Base-by-base conservation (phyloP, 768 basidiomycete genomes). In the Grammothele lineata region DNA sequence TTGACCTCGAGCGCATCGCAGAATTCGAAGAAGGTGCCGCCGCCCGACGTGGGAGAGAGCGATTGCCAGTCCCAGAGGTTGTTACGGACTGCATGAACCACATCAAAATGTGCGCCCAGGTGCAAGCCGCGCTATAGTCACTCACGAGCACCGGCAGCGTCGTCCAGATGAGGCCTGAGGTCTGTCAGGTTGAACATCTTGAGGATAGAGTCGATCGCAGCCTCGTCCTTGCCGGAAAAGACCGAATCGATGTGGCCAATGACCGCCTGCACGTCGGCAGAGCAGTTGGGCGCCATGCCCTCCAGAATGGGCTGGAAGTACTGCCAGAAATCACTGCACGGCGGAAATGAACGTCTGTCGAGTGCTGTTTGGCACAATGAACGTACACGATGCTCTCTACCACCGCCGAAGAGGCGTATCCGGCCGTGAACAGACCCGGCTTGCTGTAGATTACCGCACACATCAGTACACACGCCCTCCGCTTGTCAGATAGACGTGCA, bases 271-370 rank as follows among this genome's bases (percentile, higher is more conserved):
- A 87, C 73, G 56, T 89, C 87, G 0, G 82, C 75, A 7, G 84
- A 86, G 64, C 87, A 89, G 62, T 89, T 88, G 52, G 57, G 39
- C 2, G 85, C 80, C 83, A 86, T 87, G 56, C 77, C 66, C 54
- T 76, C 69, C 14, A 78, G 78, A 54, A 85, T 77, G 11, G 85
- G 85, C 49, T 85, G 84, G 61, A 84, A 87, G 57, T 87, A 89
- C 52, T 69, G 70, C 82, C 82, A 86, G 58, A 78, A 83, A 59
- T 83, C 71, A 14, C 76, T 76, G 47, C 21, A 30, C 8, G 8
- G 8, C 27, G 14, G 27, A 14, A 7, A 14, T 30, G 8, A 30
- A 14, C 27, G 14, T 14, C 7, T 14, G 27, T 30, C 7, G 8
- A 14, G 27, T 14, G 14, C 8, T 14, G 27, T 14, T 14, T 7